These are phyloP conservation scores for Calamus simplicifolius DNA, from an alignment of 176 grass and related monocot species.

Conservation along the genomic window DNA sequence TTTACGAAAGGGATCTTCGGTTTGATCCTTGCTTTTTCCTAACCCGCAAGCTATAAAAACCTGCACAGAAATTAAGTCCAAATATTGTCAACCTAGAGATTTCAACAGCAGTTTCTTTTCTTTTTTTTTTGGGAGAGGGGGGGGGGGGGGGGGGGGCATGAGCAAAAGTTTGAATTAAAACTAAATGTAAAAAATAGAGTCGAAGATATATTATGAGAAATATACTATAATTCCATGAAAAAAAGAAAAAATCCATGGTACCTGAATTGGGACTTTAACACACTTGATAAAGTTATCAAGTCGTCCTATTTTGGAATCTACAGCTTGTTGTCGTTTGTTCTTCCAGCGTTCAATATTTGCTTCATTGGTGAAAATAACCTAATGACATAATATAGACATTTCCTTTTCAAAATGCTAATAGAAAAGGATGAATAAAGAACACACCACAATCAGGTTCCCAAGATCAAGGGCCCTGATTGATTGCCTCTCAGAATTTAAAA, in stretches of 20 bases:
- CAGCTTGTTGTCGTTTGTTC: slow-evolving; percentile 72
- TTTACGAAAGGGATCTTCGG: slow-evolving; percentile 67
- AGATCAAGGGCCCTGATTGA: too few relatives aligned
- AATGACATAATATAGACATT: slow-evolving; percentile 7
- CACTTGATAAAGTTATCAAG: slow-evolving; percentile 74
- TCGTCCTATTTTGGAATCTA: slow-evolving; percentile 92
- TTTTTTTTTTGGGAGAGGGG: too few relatives aligned
- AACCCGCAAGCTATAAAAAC: slow-evolving; percentile 84
- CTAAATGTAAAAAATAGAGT: neutral
- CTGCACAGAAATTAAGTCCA: slow-evolving; percentile 22
- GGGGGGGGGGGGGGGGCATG: too few relatives aligned
- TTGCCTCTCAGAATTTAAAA: too few relatives aligned
- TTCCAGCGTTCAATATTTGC: slow-evolving; percentile 88
- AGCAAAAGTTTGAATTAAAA: too few relatives aligned
- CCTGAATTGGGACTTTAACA: slow-evolving; percentile 81
- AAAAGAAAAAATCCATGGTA: slow-evolving; percentile 8
- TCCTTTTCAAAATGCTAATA: neutral
- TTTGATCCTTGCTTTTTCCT: slow-evolving; percentile 39
- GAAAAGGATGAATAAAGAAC: too few relatives aligned
- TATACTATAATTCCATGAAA: neutral
- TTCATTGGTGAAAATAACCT: slow-evolving; percentile 98
- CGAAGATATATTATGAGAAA: neutral
- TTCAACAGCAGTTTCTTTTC: too few relatives aligned
- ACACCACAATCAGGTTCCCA: too few relatives aligned
- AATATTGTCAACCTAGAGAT: too few relatives aligned